Conservation (phyloP, 2,329 filamentous ascomycete species). For the Ustulina deusta region DNA sequence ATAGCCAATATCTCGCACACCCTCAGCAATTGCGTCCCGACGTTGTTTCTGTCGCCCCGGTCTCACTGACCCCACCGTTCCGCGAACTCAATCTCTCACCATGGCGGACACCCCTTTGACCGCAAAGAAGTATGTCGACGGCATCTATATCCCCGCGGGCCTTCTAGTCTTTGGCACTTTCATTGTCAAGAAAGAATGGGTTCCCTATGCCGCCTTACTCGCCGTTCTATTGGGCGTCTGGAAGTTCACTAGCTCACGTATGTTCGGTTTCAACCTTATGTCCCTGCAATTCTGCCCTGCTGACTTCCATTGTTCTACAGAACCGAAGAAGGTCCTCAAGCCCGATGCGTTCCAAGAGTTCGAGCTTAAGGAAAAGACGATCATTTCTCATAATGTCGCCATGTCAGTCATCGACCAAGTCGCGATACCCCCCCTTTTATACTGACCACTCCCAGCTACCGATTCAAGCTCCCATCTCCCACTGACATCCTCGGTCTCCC, state of each 20-base stretch:
- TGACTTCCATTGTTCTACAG: constrained; percentile 57
- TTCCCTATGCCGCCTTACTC: constrained; percentile 75
- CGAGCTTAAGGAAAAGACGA: constrained; percentile 91
- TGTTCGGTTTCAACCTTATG: constrained; percentile 53
- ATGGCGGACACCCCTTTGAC: constrained; percentile 58
- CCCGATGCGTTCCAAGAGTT: constrained; percentile 91
- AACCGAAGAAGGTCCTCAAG: constrained; percentile 84
- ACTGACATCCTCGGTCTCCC: constrained; percentile 91
- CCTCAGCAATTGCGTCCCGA: constrained; percentile 16
- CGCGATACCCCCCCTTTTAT: neutral
- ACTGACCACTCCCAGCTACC: constrained; percentile 73
- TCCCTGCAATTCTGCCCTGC: constrained; percentile 21
- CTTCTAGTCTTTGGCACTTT: constrained; percentile 80
- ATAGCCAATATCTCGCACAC: constrained; percentile 5
- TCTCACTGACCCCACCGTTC: constrained; percentile 9
- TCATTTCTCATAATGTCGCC: constrained; percentile 97
- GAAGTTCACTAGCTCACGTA: constrained; percentile 80
- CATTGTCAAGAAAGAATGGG: constrained; percentile 83
- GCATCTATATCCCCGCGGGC: constrained; percentile 85
- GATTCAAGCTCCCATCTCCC: constrained; percentile 84
- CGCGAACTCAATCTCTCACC: constrained; percentile 38
- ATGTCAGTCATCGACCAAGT: constrained; percentile 70
- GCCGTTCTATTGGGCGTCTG: constrained; percentile 74
- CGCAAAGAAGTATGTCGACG: constrained; percentile 76
- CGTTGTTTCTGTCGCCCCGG: constrained; percentile 12